These are phyloP conservation scores for Saccharum officinarum DNA, from an alignment of 176 grass and related monocot genomes.

Conservation along the genomic window DNA sequence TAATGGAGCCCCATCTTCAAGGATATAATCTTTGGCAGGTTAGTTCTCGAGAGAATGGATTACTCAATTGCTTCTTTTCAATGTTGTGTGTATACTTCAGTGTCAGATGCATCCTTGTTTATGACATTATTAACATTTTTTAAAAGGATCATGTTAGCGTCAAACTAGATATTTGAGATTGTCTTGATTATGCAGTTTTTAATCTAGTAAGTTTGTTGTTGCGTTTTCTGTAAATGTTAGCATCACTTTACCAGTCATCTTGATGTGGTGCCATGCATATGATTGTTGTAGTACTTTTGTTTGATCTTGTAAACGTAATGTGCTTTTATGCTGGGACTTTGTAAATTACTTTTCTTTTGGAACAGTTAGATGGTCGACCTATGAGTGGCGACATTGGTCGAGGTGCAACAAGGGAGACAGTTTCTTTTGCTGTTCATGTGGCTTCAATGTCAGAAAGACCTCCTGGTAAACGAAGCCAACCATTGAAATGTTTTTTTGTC, in stretches of 20 bases:
- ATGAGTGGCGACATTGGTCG: slow-evolving; percentile 92
- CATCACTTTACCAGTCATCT: neutral
- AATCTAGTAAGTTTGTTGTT: neutral
- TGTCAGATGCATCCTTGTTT: neutral
- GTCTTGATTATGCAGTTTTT: neutral
- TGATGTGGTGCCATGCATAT: neutral
- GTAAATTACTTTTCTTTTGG: slow-evolving; percentile 12
- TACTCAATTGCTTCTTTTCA: neutral
- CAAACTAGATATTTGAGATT: neutral
- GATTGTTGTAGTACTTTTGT: neutral
- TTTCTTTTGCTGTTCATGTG: slow-evolving; percentile 79
- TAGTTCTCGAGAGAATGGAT: slow-evolving; percentile 17
- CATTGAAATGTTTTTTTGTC: neutral
- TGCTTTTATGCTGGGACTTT: neutral
- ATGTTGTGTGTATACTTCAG: neutral
- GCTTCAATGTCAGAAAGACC: slow-evolving; percentile 57
- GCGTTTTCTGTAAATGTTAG: neutral
- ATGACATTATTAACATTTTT: neutral
- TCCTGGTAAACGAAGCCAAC: slow-evolving; percentile 54
- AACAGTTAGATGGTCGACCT: slow-evolving; percentile 82
- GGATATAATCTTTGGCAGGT: slow-evolving; percentile 98
- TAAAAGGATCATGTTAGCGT: neutral
- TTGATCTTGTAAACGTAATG: neutral
- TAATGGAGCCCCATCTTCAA: slow-evolving; percentile 50
- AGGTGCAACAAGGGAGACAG: slow-evolving; percentile 84